Evolutionary conservation across 208 protist genomes (phyloP).

Genomic region (Balamuthia mandrillaris): DNA sequence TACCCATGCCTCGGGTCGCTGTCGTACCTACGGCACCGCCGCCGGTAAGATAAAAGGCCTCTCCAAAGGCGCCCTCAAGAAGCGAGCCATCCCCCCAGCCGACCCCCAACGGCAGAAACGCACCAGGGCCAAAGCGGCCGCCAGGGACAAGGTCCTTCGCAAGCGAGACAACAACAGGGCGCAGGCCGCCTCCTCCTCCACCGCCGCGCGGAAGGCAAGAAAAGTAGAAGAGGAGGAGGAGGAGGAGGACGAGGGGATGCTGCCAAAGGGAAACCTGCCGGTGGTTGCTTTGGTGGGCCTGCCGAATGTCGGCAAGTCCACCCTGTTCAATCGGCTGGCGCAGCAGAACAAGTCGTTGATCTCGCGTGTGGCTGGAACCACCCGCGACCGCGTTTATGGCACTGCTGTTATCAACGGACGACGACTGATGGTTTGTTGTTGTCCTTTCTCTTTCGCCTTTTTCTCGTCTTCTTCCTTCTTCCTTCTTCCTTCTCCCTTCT

Average conservation of each 20-base stretch:
- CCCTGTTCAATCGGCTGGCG: constrained; percentile 8
- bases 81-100: neutral
- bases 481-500: no score
- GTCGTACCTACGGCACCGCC: neutral
- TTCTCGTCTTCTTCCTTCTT: no score
- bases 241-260: neutral
- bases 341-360: constrained; percentile 15
- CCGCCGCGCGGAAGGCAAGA: neutral
- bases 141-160: no score
- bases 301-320: constrained; percentile 30
- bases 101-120: neutral
- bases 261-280: neutral
- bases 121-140: no score
- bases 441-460: no score
- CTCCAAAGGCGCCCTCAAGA: neutral
- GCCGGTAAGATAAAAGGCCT: neutral
- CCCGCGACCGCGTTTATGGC: constrained; percentile 23
- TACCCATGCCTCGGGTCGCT: neutral
- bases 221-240: neutral
- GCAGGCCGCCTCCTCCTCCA: no score
- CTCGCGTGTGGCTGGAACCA: neutral
- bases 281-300: constrained; percentile 14
- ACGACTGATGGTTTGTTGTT: constrained; percentile 3
- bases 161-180: no score
- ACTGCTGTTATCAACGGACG: neutral